These are phyloP conservation scores for Rhinocladiella mackenziei DNA, from an alignment of 2,329 filamentous ascomycete genomes.

Conservation along the genomic window DNA sequence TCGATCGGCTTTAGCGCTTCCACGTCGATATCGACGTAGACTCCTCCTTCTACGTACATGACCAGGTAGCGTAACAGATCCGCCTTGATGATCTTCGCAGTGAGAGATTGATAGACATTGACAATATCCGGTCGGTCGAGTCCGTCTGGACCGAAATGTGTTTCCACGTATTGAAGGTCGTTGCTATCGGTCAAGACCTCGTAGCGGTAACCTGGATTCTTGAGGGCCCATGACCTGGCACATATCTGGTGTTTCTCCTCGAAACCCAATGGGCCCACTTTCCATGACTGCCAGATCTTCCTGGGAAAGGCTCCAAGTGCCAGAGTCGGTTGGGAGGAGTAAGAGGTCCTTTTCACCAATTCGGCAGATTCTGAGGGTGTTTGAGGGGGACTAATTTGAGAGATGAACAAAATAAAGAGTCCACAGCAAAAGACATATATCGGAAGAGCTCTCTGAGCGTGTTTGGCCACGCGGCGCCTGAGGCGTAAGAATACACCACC, in stretches of 20 bases:
- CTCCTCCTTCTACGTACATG: conserved; percentile 62
- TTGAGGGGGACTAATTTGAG: conserved; percentile 2
- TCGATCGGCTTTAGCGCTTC: conserved; percentile 52
- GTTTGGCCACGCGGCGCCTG: conserved; percentile 3
- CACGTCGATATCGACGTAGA: conserved; percentile 59
- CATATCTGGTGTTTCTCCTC: conserved; percentile 59
- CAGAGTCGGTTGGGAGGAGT: background rate
- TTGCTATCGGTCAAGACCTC: conserved; percentile 68
- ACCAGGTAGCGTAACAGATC: conserved; percentile 64
- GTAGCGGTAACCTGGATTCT: conserved; percentile 64
- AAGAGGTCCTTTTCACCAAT: background rate
- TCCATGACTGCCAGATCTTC: conserved; percentile 67
- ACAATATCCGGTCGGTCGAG: conserved; percentile 65
- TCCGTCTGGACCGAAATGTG: conserved; percentile 61
- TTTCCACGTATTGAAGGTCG: conserved; percentile 63
- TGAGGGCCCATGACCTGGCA: conserved; percentile 62
- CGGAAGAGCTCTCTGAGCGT: conserved; percentile 1
- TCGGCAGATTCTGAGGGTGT: background rate
- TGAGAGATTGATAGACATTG: conserved; percentile 56
- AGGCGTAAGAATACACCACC: conserved; percentile 1
- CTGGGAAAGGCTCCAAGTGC: background rate
- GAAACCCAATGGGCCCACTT: conserved; percentile 63
- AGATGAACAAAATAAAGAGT: conserved; percentile 1
- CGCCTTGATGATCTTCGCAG: conserved; percentile 63
- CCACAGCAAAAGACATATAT: conserved; percentile 8